These are phyloP conservation scores for Penicillium malachiteum DNA, from an alignment of 495 filamentous ascomycete genomes.

Conservation along the genomic window DNA sequence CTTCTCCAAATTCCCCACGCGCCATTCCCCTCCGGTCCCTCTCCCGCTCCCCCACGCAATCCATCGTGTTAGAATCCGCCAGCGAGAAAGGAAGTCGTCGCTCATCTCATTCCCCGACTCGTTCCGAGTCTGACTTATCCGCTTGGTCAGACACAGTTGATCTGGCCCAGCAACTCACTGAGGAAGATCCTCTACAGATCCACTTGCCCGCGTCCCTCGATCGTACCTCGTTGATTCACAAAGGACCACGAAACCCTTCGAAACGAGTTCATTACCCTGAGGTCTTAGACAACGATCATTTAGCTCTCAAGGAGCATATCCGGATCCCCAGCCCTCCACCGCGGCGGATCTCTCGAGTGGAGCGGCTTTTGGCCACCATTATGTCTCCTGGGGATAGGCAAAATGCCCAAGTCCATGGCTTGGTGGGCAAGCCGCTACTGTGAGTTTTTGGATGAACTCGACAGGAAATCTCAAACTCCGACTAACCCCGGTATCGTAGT, in stretches of 20 bases:
- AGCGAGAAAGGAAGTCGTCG: slow-evolving; percentile 52
- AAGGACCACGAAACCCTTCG: slow-evolving; percentile 32
- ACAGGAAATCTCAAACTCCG: background rate
- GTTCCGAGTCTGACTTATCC: slow-evolving; percentile 73
- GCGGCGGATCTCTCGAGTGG: slow-evolving; percentile 58
- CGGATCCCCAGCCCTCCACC: slow-evolving; percentile 69
- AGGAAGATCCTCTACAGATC: slow-evolving; percentile 74
- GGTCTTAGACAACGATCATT: slow-evolving; percentile 43
- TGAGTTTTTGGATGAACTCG: slow-evolving; percentile 43
- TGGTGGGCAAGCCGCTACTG: slow-evolving; percentile 94
- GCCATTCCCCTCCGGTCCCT: slow-evolving; percentile 59
- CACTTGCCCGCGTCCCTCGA: slow-evolving; percentile 62
- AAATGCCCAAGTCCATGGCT: slow-evolving; percentile 71
- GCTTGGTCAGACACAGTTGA: slow-evolving; percentile 92
- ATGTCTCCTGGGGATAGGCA: slow-evolving; percentile 76
- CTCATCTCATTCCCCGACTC: slow-evolving; percentile 55
- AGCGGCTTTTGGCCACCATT: slow-evolving; percentile 71
- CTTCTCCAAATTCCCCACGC: slow-evolving; percentile 51
- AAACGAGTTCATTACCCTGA: slow-evolving; percentile 55
- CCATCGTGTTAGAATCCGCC: slow-evolving; percentile 37
- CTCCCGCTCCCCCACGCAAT: slow-evolving; percentile 38
- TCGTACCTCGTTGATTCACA: slow-evolving; percentile 45
- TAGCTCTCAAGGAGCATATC: slow-evolving; percentile 75
- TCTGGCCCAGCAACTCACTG: slow-evolving; percentile 82
- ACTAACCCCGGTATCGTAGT: slow-evolving; percentile 50